Conservation (phyloP, 257 asterid genomes). For the Solanum bulbocastanum region DNA sequence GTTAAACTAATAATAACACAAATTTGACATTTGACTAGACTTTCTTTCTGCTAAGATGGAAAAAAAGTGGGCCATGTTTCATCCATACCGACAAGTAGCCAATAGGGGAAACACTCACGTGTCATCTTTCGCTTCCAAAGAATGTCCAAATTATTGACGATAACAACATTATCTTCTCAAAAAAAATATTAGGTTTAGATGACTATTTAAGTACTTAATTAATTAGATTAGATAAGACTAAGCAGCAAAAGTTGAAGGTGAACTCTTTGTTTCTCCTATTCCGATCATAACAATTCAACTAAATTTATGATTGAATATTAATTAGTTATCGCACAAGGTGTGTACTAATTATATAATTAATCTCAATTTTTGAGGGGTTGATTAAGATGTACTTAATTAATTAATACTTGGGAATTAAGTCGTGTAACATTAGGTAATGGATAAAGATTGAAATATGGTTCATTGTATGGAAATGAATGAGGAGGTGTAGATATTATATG, state of each 20-base stretch:
- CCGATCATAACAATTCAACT: background rate
- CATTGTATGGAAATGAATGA: background rate
- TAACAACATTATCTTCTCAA: background rate
- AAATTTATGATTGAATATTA: background rate
- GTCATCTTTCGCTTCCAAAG: conserved; percentile 5
- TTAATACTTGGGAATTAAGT: background rate
- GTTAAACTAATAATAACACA: conserved; percentile 1
- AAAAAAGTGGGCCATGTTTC: conserved; percentile 24
- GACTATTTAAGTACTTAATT: background rate
- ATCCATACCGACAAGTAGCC: conserved; percentile 29
- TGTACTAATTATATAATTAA: background rate
- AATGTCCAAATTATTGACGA: background rate
- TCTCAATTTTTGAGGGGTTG: background rate
- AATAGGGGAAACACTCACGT: conserved; percentile 28
- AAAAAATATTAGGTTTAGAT: background rate
- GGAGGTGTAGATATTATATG: background rate
- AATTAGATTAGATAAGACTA: background rate
- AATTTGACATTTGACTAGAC: conserved; percentile 13
- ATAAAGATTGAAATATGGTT: background rate
- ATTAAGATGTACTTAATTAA: background rate
- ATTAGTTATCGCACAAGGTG: background rate
- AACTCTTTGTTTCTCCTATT: background rate
- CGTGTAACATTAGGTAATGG: background rate
- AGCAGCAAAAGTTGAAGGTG: background rate
- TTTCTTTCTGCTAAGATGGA: conserved; percentile 1